These are phyloP conservation scores for Fusarium sp. DNA, from an alignment of 2,329 filamentous ascomycete genomes.

Conservation along the genomic window DNA sequence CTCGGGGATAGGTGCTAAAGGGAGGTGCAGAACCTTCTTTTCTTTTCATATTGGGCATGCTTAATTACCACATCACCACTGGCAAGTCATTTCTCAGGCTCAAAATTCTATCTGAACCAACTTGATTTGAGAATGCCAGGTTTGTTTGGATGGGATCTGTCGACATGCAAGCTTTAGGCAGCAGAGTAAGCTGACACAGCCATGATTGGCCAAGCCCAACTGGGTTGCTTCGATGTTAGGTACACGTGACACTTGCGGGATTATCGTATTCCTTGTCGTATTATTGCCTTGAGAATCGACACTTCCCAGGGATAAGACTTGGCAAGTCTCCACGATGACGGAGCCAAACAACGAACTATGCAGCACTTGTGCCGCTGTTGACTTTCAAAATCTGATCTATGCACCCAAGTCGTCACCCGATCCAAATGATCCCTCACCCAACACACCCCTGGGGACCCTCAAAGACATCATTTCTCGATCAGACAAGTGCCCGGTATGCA, in stretches of 20 bases:
- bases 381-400: conserved; percentile 13
- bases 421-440: not conserved
- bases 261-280: not conserved
- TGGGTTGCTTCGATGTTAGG: not conserved
- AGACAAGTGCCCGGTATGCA: conserved; percentile 5
- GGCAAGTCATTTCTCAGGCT: not conserved
- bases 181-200: not conserved
- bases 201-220: not conserved
- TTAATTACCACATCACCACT: not conserved
- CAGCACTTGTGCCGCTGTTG: not conserved
- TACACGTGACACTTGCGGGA: not conserved
- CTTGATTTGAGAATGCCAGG: not conserved
- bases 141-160: not conserved
- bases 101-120: not conserved
- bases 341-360: not conserved
- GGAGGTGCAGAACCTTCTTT: not conserved
- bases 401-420: not conserved
- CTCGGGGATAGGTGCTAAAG: not conserved
- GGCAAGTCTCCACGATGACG: not conserved
- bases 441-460: conserved; percentile 14
- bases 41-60: too few relatives aligned
- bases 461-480: conserved; percentile 5
- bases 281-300: not conserved
- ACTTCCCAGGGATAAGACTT: not conserved
- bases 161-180: not conserved